These are phyloP conservation scores for Fraxinus floribunda DNA, from an alignment of 305 asterid species.

Conservation along the genomic window DNA sequence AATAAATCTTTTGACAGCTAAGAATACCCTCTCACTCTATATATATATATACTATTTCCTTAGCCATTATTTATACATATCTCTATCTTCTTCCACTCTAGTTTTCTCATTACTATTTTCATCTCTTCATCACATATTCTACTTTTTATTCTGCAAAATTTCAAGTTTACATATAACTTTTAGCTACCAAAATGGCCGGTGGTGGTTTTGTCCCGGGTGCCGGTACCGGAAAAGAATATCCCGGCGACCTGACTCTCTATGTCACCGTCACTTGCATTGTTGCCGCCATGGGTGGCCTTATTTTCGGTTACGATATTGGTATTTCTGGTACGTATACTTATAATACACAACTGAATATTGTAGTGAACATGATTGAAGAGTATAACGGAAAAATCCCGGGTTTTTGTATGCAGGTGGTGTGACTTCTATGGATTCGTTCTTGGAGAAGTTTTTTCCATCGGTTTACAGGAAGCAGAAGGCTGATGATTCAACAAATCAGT, in stretches of 20 bases:
- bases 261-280: constrained; percentile 69
- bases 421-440: constrained; percentile 55
- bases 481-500: constrained; percentile 49
- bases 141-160: background rate
- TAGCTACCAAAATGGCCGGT: background rate
- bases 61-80: background rate
- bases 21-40: background rate
- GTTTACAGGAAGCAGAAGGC: constrained; percentile 40
- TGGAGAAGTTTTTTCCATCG: constrained; percentile 42
- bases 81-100: background rate
- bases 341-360: background rate
- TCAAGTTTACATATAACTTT: background rate
- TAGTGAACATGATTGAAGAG: background rate
- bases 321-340: constrained; percentile 60
- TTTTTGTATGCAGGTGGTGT: constrained; percentile 49
- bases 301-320: constrained; percentile 88
- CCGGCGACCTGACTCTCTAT: constrained; percentile 66
- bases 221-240: constrained; percentile 63
- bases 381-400: background rate
- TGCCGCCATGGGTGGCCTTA: constrained; percentile 96
- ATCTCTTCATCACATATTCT: background rate
- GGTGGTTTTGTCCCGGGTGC: constrained; percentile 69
- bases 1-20: background rate
- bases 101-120: background rate
- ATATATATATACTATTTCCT: background rate